Conservation (phyloP, 108 stramenopile species). For the Fragilariopsis cylindrus region DNA sequence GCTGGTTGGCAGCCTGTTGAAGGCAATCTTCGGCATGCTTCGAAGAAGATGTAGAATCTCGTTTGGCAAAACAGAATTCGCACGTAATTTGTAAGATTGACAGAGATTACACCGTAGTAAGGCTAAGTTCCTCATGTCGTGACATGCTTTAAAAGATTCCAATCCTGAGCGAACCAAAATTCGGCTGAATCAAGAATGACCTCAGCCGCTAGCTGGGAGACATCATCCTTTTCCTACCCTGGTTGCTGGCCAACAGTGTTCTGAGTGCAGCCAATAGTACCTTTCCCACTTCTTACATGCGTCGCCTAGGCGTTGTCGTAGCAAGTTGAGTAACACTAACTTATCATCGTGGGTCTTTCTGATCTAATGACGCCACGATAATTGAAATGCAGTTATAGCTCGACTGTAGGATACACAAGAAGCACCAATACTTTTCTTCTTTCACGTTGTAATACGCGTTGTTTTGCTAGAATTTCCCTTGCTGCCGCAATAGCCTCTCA, state of each 20-base stretch:
- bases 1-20: slow-evolving; percentile 75
- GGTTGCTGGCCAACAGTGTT: slow-evolving; percentile 35
- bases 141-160: slow-evolving; percentile 53
- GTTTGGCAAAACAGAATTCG: slow-evolving; percentile 61
- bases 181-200: slow-evolving; percentile 70
- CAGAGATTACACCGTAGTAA: slow-evolving; percentile 81
- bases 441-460: slow-evolving; percentile 67
- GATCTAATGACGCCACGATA: background rate
- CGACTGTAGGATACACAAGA: slow-evolving; percentile 69
- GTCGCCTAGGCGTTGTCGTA: slow-evolving; percentile 83
- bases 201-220: slow-evolving; percentile 28
- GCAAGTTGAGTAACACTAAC: slow-evolving; percentile 34
- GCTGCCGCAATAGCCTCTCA: slow-evolving; percentile 29
- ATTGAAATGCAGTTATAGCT: slow-evolving; percentile 54
- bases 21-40: slow-evolving; percentile 73
- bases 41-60: slow-evolving; percentile 13
- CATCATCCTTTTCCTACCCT: slow-evolving; percentile 13
- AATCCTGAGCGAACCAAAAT: slow-evolving; percentile 81
- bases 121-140: slow-evolving; percentile 71
- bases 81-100: slow-evolving; percentile 75
- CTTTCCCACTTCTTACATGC: slow-evolving; percentile 86
- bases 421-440: slow-evolving; percentile 73
- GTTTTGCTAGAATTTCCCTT: slow-evolving; percentile 42
- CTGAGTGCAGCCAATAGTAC: slow-evolving; percentile 61
- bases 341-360: background rate